Conservation (phyloP, 2,329 filamentous ascomycete genomes). For the Xylaria hypoxylon region DNA sequence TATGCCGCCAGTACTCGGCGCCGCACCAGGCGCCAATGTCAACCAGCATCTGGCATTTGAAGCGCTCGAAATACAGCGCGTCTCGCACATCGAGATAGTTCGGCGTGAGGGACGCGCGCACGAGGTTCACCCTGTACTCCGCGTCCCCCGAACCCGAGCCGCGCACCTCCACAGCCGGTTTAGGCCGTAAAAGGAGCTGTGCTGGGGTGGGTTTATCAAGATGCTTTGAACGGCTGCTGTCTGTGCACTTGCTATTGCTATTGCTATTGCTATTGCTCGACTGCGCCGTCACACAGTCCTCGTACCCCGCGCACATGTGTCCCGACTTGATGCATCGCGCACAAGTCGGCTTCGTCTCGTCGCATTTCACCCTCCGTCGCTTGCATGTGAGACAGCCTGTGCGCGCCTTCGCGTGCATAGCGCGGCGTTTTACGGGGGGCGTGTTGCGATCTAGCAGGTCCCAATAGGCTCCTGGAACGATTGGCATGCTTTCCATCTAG, state of each 20-base stretch:
- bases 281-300: slow-evolving; percentile 19
- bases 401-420: slow-evolving; percentile 41
- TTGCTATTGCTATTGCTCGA: background rate
- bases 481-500: no score
- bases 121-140: slow-evolving; percentile 18
- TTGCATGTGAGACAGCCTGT: slow-evolving; percentile 45
- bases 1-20: slow-evolving; percentile 38
- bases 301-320: slow-evolving; percentile 39
- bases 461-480: slow-evolving; percentile 41
- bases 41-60: slow-evolving; percentile 38
- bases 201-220: background rate
- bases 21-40: slow-evolving; percentile 42
- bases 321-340: slow-evolving; percentile 40
- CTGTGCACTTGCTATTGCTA: no score
- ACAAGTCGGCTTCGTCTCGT: slow-evolving; percentile 43
- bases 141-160: background rate
- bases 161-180: slow-evolving; percentile 26
- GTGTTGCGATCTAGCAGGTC: slow-evolving; percentile 40
- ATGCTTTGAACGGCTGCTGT: background rate
- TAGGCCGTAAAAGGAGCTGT: slow-evolving; percentile 30
- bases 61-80: slow-evolving; percentile 43
- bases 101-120: slow-evolving; percentile 37
- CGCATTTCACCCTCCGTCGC: slow-evolving; percentile 42
- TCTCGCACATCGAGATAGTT: slow-evolving; percentile 36
- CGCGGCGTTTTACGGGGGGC: slow-evolving; percentile 38